Base-by-base conservation (phyloP, 2,329 filamentous ascomycete species). In the Allantophomopsis cytisporea region DNA sequence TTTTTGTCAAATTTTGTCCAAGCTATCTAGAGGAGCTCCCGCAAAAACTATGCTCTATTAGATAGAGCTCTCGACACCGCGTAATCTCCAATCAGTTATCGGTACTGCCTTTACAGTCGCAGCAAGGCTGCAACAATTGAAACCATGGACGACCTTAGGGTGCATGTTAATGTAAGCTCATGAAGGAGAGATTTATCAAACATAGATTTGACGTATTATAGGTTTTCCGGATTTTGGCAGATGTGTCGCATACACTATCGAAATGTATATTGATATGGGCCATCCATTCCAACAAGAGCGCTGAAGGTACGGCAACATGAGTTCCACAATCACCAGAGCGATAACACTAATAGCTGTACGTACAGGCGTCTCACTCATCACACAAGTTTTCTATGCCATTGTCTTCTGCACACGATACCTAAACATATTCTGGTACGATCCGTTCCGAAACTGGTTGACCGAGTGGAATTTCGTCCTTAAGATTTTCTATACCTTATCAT, bases 261-360 rank as follows among this genome's bases (percentile, higher is more conserved):
- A 95, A 94, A 71, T 76, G 80, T 58, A 91, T 95, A 55, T 71
- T 95, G 51, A 86, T 95, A 63, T 83, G 80, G 65, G 79, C 87
- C 40, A 94, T 95, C 53, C 86, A 94, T 62, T 74, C 75, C 49
- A 94, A 95, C 56, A 74, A 74, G 55, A 91, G 83, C 58, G 83
- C 87, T 36, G 87, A 94, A 68, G 86, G 80, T 78, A 60, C 37
- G 56, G 41, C 12, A 8, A 12, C 7, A 28, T 3, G 23, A 28
- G 11, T 8, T 28, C 8, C 10, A 12, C 7, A 28, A 6, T 28
- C 8, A 28, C 23, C 23, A 28, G 4, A 10, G 23, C 23, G 23
- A 12, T 6, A 3, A 12, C 10, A 28, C 11, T 28, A 8, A 28
- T 8, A 28, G 8, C 10, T 4, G 5, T 35, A 17, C 12, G 33